These are phyloP conservation scores for Bryopsis sp. DNA, from an alignment of 139 green algal species.

Conservation along the genomic window DNA sequence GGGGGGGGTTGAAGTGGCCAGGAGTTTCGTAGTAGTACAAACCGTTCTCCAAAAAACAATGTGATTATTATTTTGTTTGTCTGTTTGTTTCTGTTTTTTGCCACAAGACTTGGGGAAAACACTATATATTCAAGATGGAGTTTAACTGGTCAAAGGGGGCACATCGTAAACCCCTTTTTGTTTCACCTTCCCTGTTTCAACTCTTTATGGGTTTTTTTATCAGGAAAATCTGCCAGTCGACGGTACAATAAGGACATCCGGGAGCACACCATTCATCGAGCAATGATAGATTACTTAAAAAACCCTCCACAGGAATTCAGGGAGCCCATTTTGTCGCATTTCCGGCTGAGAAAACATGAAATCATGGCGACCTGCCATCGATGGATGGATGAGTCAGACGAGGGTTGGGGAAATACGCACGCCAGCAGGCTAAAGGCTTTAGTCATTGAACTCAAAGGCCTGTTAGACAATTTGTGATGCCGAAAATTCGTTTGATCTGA, in stretches of 20 bases:
- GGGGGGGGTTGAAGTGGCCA: no score
- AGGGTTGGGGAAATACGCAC: background rate
- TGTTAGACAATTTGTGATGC: no score
- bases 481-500: no score
- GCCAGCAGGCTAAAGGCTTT: constrained; percentile 9
- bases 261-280: constrained; percentile 52
- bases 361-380: constrained; percentile 27
- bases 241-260: constrained; percentile 31
- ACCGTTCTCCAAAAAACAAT: constrained; percentile 8
- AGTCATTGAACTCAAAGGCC: background rate
- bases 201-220: background rate
- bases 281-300: constrained; percentile 68
- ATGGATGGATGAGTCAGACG: constrained; percentile 13
- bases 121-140: background rate
- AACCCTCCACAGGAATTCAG: constrained; percentile 51
- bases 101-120: background rate
- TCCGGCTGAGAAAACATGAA: constrained; percentile 32
- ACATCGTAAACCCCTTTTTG: constrained; percentile 16
- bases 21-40: constrained; percentile 9
- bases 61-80: constrained; percentile 2
- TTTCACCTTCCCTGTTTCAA: constrained; percentile 19
- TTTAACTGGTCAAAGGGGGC: background rate
- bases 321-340: constrained; percentile 44
- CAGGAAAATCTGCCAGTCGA: background rate
- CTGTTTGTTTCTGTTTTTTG: background rate